These are phyloP conservation scores for Plasmopara viticola DNA, from an alignment of 352 stramenopile genomes.

Conservation along the genomic window DNA sequence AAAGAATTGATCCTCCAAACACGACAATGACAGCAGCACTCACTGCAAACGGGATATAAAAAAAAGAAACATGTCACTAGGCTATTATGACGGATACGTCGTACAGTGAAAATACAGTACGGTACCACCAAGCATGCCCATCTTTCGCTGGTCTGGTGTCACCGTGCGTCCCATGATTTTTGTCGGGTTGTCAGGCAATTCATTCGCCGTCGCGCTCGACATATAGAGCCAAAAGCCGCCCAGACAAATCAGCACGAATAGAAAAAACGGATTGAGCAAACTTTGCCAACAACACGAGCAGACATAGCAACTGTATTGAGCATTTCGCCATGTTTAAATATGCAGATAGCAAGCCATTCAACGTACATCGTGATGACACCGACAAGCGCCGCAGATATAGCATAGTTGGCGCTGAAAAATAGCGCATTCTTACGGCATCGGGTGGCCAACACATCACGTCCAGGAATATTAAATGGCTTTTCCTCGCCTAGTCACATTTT, in stretches of 20 bases:
- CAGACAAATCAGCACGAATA: conserved; percentile 83
- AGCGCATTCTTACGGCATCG: conserved; percentile 73
- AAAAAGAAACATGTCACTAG: background rate
- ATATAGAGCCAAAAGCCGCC: conserved; percentile 77
- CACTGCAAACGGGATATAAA: conserved; percentile 25
- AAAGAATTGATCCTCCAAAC: conserved; percentile 83
- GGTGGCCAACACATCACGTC: conserved; percentile 47
- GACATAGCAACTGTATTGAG: conserved; percentile 5
- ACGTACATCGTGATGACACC: conserved; percentile 79
- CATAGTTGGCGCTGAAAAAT: conserved; percentile 85
- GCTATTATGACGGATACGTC: background rate
- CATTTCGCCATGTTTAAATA: background rate
- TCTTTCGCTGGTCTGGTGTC: conserved; percentile 68
- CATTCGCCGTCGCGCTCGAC: conserved; percentile 55
- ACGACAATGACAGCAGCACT: conserved; percentile 70
- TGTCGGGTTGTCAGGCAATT: conserved; percentile 67
- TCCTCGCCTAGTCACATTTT: conserved; percentile 47
- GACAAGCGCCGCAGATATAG: conserved; percentile 64
- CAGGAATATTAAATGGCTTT: conserved; percentile 81
- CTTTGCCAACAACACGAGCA: conserved; percentile 17
- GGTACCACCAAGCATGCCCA: conserved; percentile 73
- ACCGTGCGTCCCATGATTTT: conserved; percentile 66
- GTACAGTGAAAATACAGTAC: background rate
- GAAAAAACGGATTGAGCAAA: conserved; percentile 79
- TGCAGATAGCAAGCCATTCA: background rate